phyloP scores from a whole-genome alignment of 106 monocot genomes.

The Acanthochlamys bracteata region DNA sequence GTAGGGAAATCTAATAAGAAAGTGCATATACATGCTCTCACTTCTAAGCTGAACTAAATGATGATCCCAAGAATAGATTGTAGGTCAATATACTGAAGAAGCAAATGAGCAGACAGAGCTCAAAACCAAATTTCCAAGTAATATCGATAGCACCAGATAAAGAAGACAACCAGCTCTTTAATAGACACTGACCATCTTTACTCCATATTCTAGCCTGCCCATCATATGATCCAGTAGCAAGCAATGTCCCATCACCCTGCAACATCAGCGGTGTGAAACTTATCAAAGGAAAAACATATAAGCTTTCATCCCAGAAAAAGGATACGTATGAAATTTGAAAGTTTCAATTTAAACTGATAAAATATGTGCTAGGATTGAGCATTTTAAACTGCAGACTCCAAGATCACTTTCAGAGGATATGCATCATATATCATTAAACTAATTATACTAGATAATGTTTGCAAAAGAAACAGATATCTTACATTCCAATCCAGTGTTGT shows the following conservation, averaged over 20 bases:
- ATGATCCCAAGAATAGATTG: too few species aligned
- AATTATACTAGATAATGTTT: too few species aligned
- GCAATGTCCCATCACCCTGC: slow-evolving; percentile 83
- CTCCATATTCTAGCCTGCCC: slow-evolving; percentile 97
- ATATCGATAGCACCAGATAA: too few species aligned
- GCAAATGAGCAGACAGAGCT: too few species aligned
- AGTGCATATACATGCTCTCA: too few species aligned
- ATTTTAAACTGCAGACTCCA: not conserved
- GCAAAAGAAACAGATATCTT: slow-evolving; percentile 6
- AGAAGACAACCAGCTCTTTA: too few species aligned
- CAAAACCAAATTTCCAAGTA: too few species aligned
- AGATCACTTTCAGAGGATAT: too few species aligned
- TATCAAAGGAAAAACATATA: not conserved
- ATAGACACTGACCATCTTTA: slow-evolving; percentile 54
- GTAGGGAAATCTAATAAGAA: too few species aligned
- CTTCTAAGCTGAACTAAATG: too few species aligned
- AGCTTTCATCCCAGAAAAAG: not conserved
- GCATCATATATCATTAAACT: too few species aligned
- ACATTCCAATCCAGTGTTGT: slow-evolving; percentile 99
- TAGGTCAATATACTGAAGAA: too few species aligned
- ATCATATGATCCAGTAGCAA: slow-evolving; percentile 99
- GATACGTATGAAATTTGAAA: not conserved
- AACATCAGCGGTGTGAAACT: not conserved
- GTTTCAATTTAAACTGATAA: not conserved
- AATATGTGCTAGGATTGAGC: not conserved